These are phyloP conservation scores for Chamaenerion angustifolium DNA, from an alignment of 345 rosid genomes.

Conservation along the genomic window DNA sequence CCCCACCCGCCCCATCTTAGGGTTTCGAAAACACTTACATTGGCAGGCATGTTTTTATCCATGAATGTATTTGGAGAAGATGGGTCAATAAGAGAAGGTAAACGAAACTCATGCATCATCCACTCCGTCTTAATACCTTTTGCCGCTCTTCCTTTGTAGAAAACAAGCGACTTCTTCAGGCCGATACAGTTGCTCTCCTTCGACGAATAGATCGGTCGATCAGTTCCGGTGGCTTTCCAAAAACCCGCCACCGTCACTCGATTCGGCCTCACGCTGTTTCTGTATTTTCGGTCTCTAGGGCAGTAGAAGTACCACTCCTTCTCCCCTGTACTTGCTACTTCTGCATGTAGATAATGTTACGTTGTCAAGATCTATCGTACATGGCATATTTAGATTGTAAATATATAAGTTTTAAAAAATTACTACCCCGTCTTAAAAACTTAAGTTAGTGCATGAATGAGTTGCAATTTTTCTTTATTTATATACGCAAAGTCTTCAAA, in stretches of 20 bases:
- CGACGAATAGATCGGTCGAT: slow-evolving; percentile 80
- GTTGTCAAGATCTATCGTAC: no score
- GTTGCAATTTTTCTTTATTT: no score
- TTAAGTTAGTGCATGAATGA: no score
- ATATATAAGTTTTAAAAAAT: no score
- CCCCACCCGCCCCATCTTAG: background rate
- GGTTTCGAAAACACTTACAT: slow-evolving; percentile 18
- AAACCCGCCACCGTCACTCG: slow-evolving; percentile 85
- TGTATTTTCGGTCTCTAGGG: slow-evolving; percentile 82
- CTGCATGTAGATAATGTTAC: slow-evolving; percentile 15
- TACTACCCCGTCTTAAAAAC: no score
- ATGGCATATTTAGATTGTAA: no score
- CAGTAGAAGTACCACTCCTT: slow-evolving; percentile 92
- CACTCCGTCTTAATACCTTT: slow-evolving; percentile 90
- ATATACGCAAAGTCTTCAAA: no score
- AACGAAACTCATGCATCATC: slow-evolving; percentile 99
- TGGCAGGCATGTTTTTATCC: slow-evolving; percentile 46
- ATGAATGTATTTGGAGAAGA: slow-evolving; percentile 28
- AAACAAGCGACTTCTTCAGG: slow-evolving; percentile 82
- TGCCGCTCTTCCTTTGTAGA: slow-evolving; percentile 89
- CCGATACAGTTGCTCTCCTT: slow-evolving; percentile 83
- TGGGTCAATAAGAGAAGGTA: slow-evolving; percentile 57
- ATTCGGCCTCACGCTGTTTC: slow-evolving; percentile 85
- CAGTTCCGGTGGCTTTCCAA: slow-evolving; percentile 97
- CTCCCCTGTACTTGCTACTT: slow-evolving; percentile 65